A percentile compares a stretch with the other conserved stretches of the same genome.
phyloP scores from a whole-genome alignment of 2,329 filamentous ascomycete genomes.

The Pseudomassariella vexata region DNA sequence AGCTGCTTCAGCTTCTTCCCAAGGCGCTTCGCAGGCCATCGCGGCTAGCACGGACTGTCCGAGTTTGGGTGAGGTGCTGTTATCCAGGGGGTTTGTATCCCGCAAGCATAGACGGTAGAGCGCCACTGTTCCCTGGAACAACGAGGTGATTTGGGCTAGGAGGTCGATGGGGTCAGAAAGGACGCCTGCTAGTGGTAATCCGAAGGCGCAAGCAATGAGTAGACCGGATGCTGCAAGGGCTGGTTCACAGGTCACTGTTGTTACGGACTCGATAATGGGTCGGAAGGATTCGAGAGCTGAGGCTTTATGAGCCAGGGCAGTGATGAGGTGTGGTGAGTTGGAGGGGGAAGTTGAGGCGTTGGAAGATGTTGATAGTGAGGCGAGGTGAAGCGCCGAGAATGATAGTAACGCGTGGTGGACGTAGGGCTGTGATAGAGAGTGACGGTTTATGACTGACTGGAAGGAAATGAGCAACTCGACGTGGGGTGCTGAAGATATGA shows the following conservation, averaged over 20 bases:
- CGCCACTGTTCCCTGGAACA: not conserved
- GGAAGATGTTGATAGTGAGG: not conserved
- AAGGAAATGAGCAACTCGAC: not conserved
- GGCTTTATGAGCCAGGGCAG: not conserved
- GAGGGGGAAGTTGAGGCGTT: not conserved
- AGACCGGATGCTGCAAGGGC: not conserved
- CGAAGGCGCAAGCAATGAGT: not conserved
- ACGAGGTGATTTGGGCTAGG: not conserved
- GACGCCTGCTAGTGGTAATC: not conserved
- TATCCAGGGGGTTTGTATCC: no score
- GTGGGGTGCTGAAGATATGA: not conserved
- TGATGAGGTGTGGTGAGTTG: not conserved
- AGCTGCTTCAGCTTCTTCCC: no score
- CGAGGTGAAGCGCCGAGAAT: slow-evolving; percentile 1
- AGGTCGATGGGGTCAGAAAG: not conserved
- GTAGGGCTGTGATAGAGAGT: not conserved
- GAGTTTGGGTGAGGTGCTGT: no score
- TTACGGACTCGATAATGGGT: not conserved
- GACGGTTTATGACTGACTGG: not conserved
- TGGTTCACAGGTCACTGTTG: not conserved
- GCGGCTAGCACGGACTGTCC: no score
- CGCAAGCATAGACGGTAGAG: not conserved
- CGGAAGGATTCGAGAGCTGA: not conserved
- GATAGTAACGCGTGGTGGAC: not conserved
- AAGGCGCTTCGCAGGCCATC: no score